These are phyloP conservation scores for Patellifolia procumbens DNA, from an alignment of 179 eudicot species.

Conservation along the genomic window DNA sequence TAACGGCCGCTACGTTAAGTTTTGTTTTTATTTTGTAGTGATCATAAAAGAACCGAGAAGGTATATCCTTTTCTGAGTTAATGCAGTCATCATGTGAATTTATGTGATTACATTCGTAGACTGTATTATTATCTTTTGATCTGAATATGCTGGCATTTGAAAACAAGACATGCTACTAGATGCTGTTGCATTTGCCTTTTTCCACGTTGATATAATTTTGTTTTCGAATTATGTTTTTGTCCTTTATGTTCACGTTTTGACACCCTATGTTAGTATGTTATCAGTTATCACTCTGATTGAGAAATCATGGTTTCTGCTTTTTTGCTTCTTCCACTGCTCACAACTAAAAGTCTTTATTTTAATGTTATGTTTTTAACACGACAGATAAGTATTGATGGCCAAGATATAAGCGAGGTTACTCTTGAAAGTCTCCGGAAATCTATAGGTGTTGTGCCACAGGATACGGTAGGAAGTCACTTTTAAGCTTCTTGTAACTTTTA, in stretches of 20 bases:
- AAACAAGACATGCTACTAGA: not conserved
- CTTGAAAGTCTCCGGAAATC: constrained; percentile 75
- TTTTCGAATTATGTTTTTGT: not conserved
- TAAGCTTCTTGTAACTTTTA: not conserved
- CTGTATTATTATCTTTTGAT: not conserved
- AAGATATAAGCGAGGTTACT: constrained; percentile 72
- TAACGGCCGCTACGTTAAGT: no score
- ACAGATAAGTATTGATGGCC: constrained; percentile 88
- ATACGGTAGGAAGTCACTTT: constrained; percentile 48
- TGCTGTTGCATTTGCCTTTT: not conserved
- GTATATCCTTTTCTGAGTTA: not conserved
- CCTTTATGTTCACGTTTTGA: not conserved
- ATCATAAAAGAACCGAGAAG: no score
- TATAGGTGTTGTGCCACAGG: constrained; percentile 95
- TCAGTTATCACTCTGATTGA: not conserved
- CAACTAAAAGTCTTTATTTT: not conserved
- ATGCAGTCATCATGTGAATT: not conserved
- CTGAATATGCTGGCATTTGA: not conserved
- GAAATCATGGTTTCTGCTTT: constrained; percentile 12
- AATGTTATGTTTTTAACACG: not conserved
- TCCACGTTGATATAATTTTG: not conserved
- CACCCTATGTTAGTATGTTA: no score
- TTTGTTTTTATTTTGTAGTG: no score
- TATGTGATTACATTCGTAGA: not conserved
- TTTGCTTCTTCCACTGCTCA: not conserved